Evolutionary conservation across 2,329 filamentous ascomycete species (phyloP), one percentile per base, ranked within the genome.

Genomic region (Botryotinia calthae): DNA sequence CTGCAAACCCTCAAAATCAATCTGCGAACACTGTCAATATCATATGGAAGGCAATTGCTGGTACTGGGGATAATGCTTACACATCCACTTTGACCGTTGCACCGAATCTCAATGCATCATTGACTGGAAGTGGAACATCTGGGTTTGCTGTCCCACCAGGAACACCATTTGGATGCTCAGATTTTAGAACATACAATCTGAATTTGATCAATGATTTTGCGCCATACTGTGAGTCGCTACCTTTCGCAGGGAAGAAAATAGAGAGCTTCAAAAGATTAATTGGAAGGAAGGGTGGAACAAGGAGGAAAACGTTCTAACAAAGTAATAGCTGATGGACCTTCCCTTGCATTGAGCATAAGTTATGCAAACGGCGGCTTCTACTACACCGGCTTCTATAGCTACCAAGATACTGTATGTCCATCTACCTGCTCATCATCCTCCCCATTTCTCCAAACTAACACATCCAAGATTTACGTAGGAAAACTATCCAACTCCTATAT

Each of bases 311-410:
- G 8, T 20, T 22, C 65, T 68, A 22, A 68, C 37, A 56, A 22
- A 56, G 14, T 9, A 25, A 67, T 61, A 66, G 68, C 65, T 46
- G 62, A 84, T 51, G 89, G 89, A 0, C 90, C 89, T 0, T 84
- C 86, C 5, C 85, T 91, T 58, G 89, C 90, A 0, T 78, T 91
- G 10, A 88, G 86, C 28, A 84, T 91, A 8, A 87, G 86, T 74
- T 86, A 88, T 62, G 89, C 90, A 0, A 92, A 92, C 78, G 86
- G 88, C 0, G 88, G 89, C 0, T 92, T 92, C 78, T 92, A 92
- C 79, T 87, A 87, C 64, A 89, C 87, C 64, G 88, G 89, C 0
- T 88, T 92, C 76, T 89, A 90, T 78, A 89, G 87, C 73, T 92
- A 89, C 77, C 90, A 92, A 81, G 90, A 92, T 75, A 92, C 90